Base-by-base conservation (phyloP, 2,329 filamentous ascomycete genomes). In the Tympanopsis confertula region DNA sequence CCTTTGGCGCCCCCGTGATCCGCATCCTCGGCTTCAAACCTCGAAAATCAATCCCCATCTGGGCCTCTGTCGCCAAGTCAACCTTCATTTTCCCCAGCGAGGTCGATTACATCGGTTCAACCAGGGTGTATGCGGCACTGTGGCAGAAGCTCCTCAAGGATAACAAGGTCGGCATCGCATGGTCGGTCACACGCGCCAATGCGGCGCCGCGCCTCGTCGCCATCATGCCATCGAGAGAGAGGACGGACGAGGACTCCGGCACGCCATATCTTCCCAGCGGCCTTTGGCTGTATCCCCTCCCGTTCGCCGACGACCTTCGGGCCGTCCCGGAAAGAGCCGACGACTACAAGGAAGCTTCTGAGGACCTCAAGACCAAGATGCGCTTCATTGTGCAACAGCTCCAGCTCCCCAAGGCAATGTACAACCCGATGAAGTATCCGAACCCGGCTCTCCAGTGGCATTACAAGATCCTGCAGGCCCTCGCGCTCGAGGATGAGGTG, bases 391-490 rank as follows among this genome's bases (percentile, higher is more conserved):
- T 96, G 2, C 82, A 91, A 53, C 86, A 94, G 47, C 65, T 95
- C 1, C 86, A 94, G 53, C 73, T 98, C 5, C 91, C 91, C 0
- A 88, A 85, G 50, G 87, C 74, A 4, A 68, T 74, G 22, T 98
- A 93, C 52, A 82, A 94, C 46, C 88, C 89, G 1, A 65, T 68
- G 1, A 91, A 82, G 51, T 96, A 95, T 50, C 86, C 91, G 0
- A 98, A 98, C 44, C 87, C 88, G 7, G 74, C 84, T 7, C 67
- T 98, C 18, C 91, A 98, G 60, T 96, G 89, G 88, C 91, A 96
- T 62, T 98, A 96, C 65, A 81, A 78, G 44, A 94, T 98, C 35
- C 65, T 98, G 1, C 91, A 98, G 59, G 82, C 85, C 5, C 70
- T 95, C 40, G 91, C 91, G 0, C 68, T 98, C 1, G 88, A 94